phyloP scores from a whole-genome alignment of 2,329 filamentous ascomycete species.

The Fusarium sp. region DNA sequence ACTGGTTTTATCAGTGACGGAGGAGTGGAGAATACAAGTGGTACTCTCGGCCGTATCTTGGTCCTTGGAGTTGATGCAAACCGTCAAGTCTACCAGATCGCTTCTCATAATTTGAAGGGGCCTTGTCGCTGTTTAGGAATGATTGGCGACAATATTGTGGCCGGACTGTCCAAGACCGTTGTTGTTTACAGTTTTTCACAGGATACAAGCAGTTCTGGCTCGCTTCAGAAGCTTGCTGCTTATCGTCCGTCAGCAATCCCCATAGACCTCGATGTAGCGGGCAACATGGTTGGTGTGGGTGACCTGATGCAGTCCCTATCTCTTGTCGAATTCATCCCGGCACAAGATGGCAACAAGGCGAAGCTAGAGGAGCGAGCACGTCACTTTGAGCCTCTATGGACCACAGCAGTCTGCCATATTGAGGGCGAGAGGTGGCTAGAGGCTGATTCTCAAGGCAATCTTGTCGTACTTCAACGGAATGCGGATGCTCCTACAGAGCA shows the following conservation, averaged over 20 bases:
- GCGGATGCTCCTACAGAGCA: slow-evolving; percentile 78
- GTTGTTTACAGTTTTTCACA: slow-evolving; percentile 69
- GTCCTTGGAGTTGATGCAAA: slow-evolving; percentile 85
- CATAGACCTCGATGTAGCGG: slow-evolving; percentile 81
- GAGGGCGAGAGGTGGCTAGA: slow-evolving; percentile 82
- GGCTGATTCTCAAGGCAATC: slow-evolving; percentile 88
- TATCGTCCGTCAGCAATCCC: slow-evolving; percentile 89
- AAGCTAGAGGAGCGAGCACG: slow-evolving; percentile 80
- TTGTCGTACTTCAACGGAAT: slow-evolving; percentile 84
- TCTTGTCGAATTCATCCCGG: slow-evolving; percentile 77
- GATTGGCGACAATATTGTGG: slow-evolving; percentile 82
- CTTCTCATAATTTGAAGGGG: slow-evolving; percentile 78
- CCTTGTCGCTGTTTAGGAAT: slow-evolving; percentile 84
- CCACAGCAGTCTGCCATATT: slow-evolving; percentile 80
- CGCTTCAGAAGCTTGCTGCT: slow-evolving; percentile 77
- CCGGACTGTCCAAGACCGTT: slow-evolving; percentile 90
- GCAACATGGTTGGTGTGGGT: slow-evolving; percentile 82
- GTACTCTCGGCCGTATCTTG: slow-evolving; percentile 78
- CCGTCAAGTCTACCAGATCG: slow-evolving; percentile 78
- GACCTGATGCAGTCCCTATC: slow-evolving; percentile 95
- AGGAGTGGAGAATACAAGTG: slow-evolving; percentile 61
- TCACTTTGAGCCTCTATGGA: slow-evolving; percentile 86
- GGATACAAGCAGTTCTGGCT: slow-evolving; percentile 66
- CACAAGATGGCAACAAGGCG: slow-evolving; percentile 68
- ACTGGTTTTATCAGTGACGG: slow-evolving; percentile 82